Percentiles rank a stretch among this genome's conserved stretches.
These are phyloP conservation scores for Ceriops tagal DNA, from an alignment of 345 rosid genomes.

Conservation along the genomic window DNA sequence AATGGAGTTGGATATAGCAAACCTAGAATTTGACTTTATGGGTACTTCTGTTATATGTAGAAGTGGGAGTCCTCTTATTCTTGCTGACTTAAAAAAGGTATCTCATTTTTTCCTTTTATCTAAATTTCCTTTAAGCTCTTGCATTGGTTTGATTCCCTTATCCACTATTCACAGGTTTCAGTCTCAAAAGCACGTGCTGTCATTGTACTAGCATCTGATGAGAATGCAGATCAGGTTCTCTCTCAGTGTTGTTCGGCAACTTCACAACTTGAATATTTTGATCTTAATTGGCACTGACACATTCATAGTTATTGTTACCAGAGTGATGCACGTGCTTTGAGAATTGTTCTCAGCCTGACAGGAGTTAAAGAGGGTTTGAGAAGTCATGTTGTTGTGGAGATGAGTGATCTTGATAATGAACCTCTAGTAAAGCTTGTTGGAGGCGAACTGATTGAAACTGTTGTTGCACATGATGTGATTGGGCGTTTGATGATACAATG, in stretches of 20 bases:
- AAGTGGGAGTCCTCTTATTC: conserved; percentile 87
- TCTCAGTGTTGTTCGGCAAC: conserved; percentile 8
- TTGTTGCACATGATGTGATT: conserved; percentile 94
- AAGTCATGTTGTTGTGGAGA: conserved; percentile 94
- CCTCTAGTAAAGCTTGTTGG: conserved; percentile 96
- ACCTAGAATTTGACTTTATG: conserved; percentile 86
- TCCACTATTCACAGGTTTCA: conserved; percentile 49
- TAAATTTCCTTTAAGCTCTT: neutral
- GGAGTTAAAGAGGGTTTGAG: conserved; percentile 82
- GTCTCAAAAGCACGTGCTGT: conserved; percentile 90
- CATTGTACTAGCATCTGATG: conserved; percentile 82
- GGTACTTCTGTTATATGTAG: conserved; percentile 90
- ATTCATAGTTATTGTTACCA: conserved; percentile 26
- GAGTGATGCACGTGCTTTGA: conserved; percentile 93
- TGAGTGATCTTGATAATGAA: conserved; percentile 95
- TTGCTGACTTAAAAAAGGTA: conserved; percentile 88
- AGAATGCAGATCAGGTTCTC: conserved; percentile 89
- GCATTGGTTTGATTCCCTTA: conserved; percentile 5
- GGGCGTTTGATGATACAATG: conserved; percentile 96
- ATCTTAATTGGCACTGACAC: conserved; percentile 15
- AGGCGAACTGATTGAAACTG: conserved; percentile 85
- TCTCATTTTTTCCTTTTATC: conserved; percentile 1
- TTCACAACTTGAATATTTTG: conserved; percentile 1
- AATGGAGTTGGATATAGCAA: conserved; percentile 86
- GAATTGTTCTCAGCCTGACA: conserved; percentile 84